phyloP scores from a whole-genome alignment of 2,329 filamentous ascomycete genomes.

The Alternaria infectoria region DNA sequence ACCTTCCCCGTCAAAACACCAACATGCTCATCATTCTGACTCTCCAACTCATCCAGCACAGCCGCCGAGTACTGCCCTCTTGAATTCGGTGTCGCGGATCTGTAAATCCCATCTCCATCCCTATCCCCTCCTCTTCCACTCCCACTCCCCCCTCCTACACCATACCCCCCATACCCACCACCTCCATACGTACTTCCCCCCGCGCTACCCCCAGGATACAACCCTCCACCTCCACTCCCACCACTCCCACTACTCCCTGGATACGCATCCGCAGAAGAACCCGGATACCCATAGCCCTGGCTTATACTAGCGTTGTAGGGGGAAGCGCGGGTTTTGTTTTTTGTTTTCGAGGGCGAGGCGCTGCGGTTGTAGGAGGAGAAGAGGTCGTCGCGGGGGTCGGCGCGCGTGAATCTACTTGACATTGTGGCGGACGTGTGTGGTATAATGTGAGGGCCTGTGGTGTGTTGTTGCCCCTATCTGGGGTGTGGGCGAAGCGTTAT shows the following conservation, averaged over 20 bases:
- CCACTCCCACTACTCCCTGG: constrained; percentile 16
- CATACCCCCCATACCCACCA: constrained; percentile 3
- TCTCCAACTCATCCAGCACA: constrained; percentile 90
- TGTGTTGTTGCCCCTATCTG: not conserved
- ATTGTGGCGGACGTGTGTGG: no score
- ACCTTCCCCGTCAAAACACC: constrained; percentile 93
- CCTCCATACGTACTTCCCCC: not conserved
- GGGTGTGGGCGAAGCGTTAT: not conserved
- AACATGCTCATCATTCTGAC: constrained; percentile 90
- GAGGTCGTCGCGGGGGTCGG: constrained; percentile 45
- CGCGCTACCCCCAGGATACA: constrained; percentile 15
- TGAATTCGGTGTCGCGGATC: constrained; percentile 55
- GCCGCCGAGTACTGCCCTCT: constrained; percentile 93
- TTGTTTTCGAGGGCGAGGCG: constrained; percentile 47
- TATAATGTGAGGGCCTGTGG: no score
- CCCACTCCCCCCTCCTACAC: constrained; percentile 2
- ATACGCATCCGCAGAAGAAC: constrained; percentile 37
- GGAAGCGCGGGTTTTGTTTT: constrained; percentile 26
- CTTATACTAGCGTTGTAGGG: constrained; percentile 29
- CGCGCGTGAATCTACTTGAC: constrained; percentile 39
- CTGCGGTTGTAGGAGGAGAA: constrained; percentile 49
- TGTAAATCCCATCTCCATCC: constrained; percentile 26
- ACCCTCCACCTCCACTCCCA: constrained; percentile 4
- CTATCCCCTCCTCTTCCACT: not conserved
- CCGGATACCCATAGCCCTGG: constrained; percentile 30